These are phyloP conservation scores for Vickermania spadyakhi DNA, from an alignment of 208 protist genomes.

Conservation along the genomic window DNA sequence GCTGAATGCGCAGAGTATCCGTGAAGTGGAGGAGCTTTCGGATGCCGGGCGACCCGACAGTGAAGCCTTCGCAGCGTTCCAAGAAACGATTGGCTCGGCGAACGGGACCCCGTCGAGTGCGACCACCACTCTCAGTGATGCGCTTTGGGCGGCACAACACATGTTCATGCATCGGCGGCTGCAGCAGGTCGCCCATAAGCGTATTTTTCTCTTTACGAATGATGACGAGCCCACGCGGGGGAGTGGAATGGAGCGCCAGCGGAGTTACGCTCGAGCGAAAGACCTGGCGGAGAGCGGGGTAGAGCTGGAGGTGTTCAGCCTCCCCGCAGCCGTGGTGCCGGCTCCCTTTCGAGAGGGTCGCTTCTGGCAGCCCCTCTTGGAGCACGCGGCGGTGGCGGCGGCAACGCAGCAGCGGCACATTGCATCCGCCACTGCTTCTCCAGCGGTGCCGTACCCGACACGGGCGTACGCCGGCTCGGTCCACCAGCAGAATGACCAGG, in stretches of 20 bases:
- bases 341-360: slow-evolving; percentile 1
- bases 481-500: background rate
- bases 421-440: background rate
- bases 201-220: slow-evolving; percentile 84
- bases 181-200: slow-evolving; percentile 23
- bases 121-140: slow-evolving; percentile 38
- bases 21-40: slow-evolving; percentile 44
- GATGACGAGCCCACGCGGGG: slow-evolving; percentile 52
- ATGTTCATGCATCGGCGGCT: slow-evolving; percentile 33
- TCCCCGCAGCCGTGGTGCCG: slow-evolving; percentile 7
- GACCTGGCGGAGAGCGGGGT: slow-evolving; percentile 45
- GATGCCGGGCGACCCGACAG: slow-evolving; percentile 25
- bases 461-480: slow-evolving; percentile 2
- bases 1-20: slow-evolving; percentile 22
- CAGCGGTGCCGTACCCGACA: background rate
- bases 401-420: background rate
- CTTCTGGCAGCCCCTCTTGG: slow-evolving; percentile 23
- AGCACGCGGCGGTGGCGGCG: background rate
- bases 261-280: slow-evolving; percentile 26
- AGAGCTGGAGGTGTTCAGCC: slow-evolving; percentile 56
- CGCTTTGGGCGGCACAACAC: slow-evolving; percentile 55
- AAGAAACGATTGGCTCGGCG: background rate
- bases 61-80: slow-evolving; percentile 6
- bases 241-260: slow-evolving; percentile 16
- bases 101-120: background rate